These are phyloP conservation scores for Agaricus blazei DNA, from an alignment of 768 basidiomycete genomes.

Conservation along the genomic window DNA sequence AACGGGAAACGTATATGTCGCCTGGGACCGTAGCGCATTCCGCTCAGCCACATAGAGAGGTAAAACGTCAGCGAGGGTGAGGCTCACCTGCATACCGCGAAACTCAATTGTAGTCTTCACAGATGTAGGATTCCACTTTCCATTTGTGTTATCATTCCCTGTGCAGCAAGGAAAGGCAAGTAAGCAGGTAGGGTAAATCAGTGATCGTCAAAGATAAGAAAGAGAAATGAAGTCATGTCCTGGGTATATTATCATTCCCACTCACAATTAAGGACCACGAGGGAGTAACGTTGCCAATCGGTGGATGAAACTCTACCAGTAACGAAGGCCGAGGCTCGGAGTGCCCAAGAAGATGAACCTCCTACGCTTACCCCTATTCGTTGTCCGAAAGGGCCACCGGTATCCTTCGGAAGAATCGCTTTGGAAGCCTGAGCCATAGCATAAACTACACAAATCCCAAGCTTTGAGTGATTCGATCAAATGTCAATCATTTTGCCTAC, in stretches of 20 bases:
- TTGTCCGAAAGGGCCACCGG: constrained; percentile 62
- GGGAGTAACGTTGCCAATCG: constrained; percentile 61
- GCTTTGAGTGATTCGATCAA: not conserved
- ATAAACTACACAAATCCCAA: constrained; percentile 39
- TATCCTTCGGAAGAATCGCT: constrained; percentile 65
- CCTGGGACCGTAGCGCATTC: constrained; percentile 23
- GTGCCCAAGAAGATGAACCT: constrained; percentile 50
- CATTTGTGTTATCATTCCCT: constrained; percentile 44
- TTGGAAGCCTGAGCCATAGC: constrained; percentile 73
- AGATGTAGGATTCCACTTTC: constrained; percentile 53
- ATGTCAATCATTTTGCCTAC: constrained; percentile 26
- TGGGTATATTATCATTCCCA: constrained; percentile 1
- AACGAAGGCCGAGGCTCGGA: constrained; percentile 63
- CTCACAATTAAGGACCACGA: constrained; percentile 72
- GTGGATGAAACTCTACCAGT: constrained; percentile 46
- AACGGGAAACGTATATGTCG: constrained; percentile 72
- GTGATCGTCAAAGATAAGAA: not conserved
- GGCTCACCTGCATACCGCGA: constrained; percentile 51
- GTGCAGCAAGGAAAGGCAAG: not conserved
- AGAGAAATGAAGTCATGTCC: not conserved
- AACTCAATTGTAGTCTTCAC: constrained; percentile 61
- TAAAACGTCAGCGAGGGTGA: not conserved
- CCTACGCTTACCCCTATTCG: constrained; percentile 61
- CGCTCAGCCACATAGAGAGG: not conserved
- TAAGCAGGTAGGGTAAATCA: too few species aligned